Evolutionary conservation across 1,284 basidiomycete genomes (phyloP).

Genomic region (Ceratobasidium theobromae): DNA sequence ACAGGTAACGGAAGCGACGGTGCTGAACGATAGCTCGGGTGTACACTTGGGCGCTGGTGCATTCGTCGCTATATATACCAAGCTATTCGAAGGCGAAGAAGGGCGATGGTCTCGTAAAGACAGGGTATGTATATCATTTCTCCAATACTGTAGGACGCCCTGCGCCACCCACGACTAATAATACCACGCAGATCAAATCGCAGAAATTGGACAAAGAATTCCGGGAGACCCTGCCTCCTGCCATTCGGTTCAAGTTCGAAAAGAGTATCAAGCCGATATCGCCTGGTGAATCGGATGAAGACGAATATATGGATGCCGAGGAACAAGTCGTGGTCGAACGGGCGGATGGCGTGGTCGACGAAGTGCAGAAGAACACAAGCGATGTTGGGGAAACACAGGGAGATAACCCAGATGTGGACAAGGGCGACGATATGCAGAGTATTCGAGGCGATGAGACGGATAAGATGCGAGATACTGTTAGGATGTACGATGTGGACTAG

Average conservation of each 20-base stretch:
- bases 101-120: constrained; percentile 6
- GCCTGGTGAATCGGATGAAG: neutral
- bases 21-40: constrained; percentile 64
- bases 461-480: neutral
- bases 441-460: neutral
- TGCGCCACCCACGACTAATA: neutral
- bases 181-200: constrained; percentile 4
- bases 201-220: constrained; percentile 9
- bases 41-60: constrained; percentile 72
- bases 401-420: constrained; percentile 7
- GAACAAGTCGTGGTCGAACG: constrained; percentile 13
- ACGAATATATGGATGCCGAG: constrained; percentile 28
- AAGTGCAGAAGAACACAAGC: neutral
- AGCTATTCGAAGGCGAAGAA: neutral
- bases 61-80: constrained; percentile 68
- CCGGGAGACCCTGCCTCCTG: constrained; percentile 2
- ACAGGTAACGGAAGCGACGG: constrained; percentile 67
- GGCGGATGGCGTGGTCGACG: no score
- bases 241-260: neutral
- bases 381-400: neutral
- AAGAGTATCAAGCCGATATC: neutral
- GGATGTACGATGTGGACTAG: neutral
- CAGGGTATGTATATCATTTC: neutral
- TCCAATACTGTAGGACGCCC: no score
- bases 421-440: neutral